A percentile compares a stretch with the other conserved stretches of the same genome.
phyloP scores from a whole-genome alignment of 192 early-diverging fungal species.

The Chytriomyces hyalinus region DNA sequence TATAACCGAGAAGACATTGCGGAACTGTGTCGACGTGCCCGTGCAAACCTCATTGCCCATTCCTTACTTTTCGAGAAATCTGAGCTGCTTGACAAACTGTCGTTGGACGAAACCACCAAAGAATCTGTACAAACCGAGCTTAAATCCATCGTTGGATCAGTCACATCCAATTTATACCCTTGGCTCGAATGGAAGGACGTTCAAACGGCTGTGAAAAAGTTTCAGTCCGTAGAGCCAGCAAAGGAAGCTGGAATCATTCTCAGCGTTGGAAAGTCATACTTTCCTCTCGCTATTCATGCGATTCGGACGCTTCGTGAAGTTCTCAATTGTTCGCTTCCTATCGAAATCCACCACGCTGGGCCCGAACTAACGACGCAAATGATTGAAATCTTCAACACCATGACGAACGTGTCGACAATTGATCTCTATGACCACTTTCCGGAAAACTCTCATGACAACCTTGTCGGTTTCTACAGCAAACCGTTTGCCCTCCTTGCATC shows the following conservation, averaged over 20 bases:
- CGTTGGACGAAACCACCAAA: too few relatives aligned
- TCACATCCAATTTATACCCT: too few relatives aligned
- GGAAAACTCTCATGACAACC: not conserved
- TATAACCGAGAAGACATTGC: too few relatives aligned
- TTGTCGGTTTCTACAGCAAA: constrained; percentile 43
- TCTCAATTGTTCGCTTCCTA: constrained; percentile 55
- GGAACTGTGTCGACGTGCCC: too few relatives aligned
- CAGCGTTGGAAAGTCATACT: constrained; percentile 1
- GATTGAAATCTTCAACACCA: not conserved
- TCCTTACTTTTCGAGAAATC: too few relatives aligned
- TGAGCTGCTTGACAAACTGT: too few relatives aligned
- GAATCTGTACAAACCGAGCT: too few relatives aligned
- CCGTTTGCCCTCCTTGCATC: constrained; percentile 70
- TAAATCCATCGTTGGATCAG: too few relatives aligned
- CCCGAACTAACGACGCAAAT: constrained; percentile 1
- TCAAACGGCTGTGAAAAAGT: too few relatives aligned
- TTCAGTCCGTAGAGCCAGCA: too few relatives aligned
- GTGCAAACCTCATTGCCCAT: too few relatives aligned
- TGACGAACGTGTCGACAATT: constrained; percentile 30
- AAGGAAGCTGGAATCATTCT: constrained; percentile 19
- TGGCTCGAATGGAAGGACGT: too few relatives aligned
- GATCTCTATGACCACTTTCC: constrained; percentile 41
- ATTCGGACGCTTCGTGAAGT: constrained; percentile 13
- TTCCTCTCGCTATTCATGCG: constrained; percentile 1
- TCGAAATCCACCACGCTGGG: constrained; percentile 61